phyloP scores from a whole-genome alignment of 2,329 filamentous ascomycete genomes.

The Cladophialophora carrionii region DNA sequence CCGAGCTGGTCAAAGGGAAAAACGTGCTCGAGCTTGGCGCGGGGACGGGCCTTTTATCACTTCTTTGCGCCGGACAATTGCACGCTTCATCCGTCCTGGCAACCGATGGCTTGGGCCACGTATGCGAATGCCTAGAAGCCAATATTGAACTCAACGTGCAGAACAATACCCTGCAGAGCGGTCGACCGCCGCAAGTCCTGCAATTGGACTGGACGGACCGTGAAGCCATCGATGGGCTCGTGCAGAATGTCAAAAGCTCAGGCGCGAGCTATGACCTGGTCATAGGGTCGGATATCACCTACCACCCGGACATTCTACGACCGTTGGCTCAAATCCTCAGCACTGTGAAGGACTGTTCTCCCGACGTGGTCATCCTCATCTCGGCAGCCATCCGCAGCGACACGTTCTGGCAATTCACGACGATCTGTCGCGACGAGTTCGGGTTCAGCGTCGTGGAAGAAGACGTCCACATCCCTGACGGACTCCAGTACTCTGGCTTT shows the following conservation, averaged over 20 bases:
- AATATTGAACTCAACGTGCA: conserved; percentile 45
- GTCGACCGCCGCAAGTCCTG: conserved; percentile 18
- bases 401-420: conserved; percentile 63
- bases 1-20: conserved; percentile 56
- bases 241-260: conserved; percentile 19
- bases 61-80: conserved; percentile 65
- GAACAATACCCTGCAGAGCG: conserved; percentile 17
- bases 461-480: conserved; percentile 49
- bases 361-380: conserved; percentile 56
- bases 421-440: conserved; percentile 54
- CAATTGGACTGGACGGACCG: conserved; percentile 36
- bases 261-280: conserved; percentile 26
- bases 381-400: conserved; percentile 65
- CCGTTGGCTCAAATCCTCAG: conserved; percentile 33
- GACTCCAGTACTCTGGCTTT: conserved; percentile 51
- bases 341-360: conserved; percentile 26
- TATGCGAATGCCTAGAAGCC: conserved; percentile 47
- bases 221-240: conserved; percentile 27
- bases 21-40: conserved; percentile 67
- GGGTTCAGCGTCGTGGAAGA: conserved; percentile 47
- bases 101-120: conserved; percentile 62
- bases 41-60: conserved; percentile 67
- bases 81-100: conserved; percentile 58
- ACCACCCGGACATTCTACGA: conserved; percentile 36
- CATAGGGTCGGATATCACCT: conserved; percentile 38